Base-by-base conservation (phyloP, 2,329 filamentous ascomycete genomes). In the Colletotrichum tabaci region DNA sequence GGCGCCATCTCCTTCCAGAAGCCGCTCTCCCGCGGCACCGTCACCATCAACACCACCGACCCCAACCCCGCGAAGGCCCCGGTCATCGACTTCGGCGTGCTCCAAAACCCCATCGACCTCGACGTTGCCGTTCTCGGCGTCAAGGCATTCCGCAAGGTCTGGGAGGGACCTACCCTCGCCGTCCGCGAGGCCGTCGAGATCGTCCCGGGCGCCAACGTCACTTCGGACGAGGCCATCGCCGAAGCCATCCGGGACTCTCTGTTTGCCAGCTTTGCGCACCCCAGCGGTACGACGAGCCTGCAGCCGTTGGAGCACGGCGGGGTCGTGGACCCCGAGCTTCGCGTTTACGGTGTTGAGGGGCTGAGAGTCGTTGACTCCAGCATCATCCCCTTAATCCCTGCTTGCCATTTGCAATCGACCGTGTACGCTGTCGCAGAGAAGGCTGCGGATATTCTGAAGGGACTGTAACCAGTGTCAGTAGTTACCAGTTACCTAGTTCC, bases 241-340 rank as follows among this genome's bases (percentile, higher is more conserved):
- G 15, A 64, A n/a, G 61, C 61, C 16, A 21, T 73, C 2, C 52
- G 52, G 3, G 18, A 74, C 46, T 38, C 52, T 0, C 13, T 72
- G 0, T 61, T 35, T 35, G 53, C 66, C 1, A 66, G 60, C 18
- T 66, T 72, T 23, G 30, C 66, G 16, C 87, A 89, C 74, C 82
- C 84, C 0, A 77, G 81, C 2, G 86, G 88, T 3, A 88, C 84
- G 21, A 81, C 83, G 52, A 82, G 84, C 18, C 86, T 88, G 84
- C 78, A 85, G 71, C 85, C 85, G 2, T 75, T 79, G 38, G 82
- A 83, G 40, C 77, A 80, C 7, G 79, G 76, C 2, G 81, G 82
- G 2, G 80, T 81, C 0, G 79, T 81, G 6, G 78, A 80, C 30
- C 71, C 75, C 13, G 61, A 75, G 7, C 75, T 81, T 1, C 70